phyloP scores from a whole-genome alignment of 495 filamentous ascomycete species.

The Trichoderma reesei region DNA sequence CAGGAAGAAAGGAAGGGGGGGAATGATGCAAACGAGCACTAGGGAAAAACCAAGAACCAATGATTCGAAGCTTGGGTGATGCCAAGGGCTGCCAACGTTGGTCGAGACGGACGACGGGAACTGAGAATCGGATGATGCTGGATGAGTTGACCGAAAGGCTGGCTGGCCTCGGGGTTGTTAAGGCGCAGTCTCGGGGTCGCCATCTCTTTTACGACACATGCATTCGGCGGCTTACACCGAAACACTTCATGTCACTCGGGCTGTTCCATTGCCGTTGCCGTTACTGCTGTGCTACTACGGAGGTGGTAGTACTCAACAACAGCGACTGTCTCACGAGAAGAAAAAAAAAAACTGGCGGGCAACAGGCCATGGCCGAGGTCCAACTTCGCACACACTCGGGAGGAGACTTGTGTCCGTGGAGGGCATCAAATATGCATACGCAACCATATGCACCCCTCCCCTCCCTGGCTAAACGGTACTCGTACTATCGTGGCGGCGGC shows the following conservation, averaged over 20 bases:
- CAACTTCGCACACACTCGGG: no score
- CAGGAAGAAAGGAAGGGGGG: background rate
- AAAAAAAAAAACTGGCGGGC: background rate
- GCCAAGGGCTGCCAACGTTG: background rate
- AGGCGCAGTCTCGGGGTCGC: background rate
- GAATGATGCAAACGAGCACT: background rate
- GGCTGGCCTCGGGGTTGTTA: background rate
- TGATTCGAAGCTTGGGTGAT: background rate
- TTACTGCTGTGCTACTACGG: no score
- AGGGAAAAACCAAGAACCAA: background rate
- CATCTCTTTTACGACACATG: background rate
- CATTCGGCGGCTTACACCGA: conserved; percentile 5
- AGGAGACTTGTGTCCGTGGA: background rate
- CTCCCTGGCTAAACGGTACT: background rate
- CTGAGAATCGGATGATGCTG: background rate
- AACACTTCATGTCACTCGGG: background rate
- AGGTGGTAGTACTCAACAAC: no score
- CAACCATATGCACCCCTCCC: background rate
- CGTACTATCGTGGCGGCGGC: background rate
- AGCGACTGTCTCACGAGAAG: background rate
- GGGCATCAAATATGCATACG: background rate
- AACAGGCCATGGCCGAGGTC: background rate
- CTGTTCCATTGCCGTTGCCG: background rate
- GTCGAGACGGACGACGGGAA: background rate
- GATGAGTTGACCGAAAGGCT: background rate